These are phyloP conservation scores for Spiromastix sp. DNA, from an alignment of 2,329 filamentous ascomycete genomes.

Conservation along the genomic window DNA sequence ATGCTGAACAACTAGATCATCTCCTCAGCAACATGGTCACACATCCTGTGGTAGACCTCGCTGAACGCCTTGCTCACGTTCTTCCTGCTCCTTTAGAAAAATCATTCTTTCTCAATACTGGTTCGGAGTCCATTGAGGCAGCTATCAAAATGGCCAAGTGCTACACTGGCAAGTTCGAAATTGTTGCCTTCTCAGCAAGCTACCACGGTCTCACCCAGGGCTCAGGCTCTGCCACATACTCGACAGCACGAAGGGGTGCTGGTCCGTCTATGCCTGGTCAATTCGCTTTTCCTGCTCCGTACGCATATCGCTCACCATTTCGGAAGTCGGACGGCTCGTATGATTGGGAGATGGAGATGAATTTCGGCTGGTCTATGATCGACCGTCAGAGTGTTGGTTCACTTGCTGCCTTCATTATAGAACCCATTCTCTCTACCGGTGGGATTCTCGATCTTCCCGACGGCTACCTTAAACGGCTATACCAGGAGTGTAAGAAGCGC, in stretches of 20 bases:
- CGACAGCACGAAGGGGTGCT: conserved; percentile 39
- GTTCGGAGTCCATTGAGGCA: conserved; percentile 49
- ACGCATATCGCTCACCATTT: conserved; percentile 53
- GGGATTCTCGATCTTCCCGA: conserved; percentile 50
- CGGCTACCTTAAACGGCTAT: conserved; percentile 49
- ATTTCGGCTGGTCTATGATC: conserved; percentile 52
- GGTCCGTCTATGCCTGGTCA: conserved; percentile 45
- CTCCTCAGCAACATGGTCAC: conserved; percentile 50
- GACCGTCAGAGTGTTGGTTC: conserved; percentile 51
- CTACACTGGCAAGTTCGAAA: conserved; percentile 55
- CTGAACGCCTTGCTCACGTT: conserved; percentile 38
- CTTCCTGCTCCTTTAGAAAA: conserved; percentile 42
- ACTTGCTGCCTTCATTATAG: conserved; percentile 52
- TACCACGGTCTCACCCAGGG: conserved; percentile 53
- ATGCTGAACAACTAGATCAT: conserved; percentile 46
- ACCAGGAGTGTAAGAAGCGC: conserved; percentile 42
- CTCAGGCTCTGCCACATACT: conserved; percentile 44
- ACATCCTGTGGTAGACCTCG: conserved; percentile 46
- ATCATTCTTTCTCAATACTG: conserved; percentile 49
- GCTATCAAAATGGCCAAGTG: conserved; percentile 55
- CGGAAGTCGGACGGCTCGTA: conserved; percentile 48
- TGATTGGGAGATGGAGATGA: conserved; percentile 55
- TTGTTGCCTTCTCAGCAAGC: conserved; percentile 49
- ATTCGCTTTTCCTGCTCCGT: conserved; percentile 48
- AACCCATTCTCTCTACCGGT: conserved; percentile 49